Conservation (phyloP, 495 filamentous ascomycete genomes). For the Penicillium chermesinum region DNA sequence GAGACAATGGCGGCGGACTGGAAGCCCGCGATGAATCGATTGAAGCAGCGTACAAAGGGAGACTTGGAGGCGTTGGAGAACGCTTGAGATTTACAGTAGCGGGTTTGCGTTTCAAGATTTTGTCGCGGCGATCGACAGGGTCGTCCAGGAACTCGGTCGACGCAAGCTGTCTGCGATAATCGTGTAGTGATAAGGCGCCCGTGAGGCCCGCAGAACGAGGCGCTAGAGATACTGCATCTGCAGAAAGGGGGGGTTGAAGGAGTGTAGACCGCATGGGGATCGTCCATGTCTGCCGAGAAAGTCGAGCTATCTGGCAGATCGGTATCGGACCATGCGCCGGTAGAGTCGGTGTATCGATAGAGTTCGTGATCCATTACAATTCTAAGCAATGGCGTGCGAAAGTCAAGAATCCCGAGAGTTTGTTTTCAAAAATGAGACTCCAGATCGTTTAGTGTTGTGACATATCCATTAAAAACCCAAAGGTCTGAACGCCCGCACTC, state of each 20-base stretch:
- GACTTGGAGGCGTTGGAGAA: constrained; percentile 13
- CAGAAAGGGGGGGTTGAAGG: constrained; percentile 14
- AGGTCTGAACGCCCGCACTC: constrained; percentile 11
- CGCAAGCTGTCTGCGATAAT: constrained; percentile 32
- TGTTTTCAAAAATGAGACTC: constrained; percentile 11
- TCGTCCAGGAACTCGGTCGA: constrained; percentile 12
- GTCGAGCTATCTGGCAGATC: constrained; percentile 21
- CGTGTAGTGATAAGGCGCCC: constrained; percentile 29
- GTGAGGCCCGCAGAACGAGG: constrained; percentile 22
- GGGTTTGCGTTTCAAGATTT: constrained; percentile 34
- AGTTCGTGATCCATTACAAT: constrained; percentile 9
- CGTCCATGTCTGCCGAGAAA: constrained; percentile 15
- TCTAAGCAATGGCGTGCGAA: neutral
- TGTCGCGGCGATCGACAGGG: constrained; percentile 23
- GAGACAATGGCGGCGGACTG: constrained; percentile 40
- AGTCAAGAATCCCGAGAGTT: neutral
- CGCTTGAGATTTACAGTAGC: constrained; percentile 33
- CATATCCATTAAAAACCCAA: constrained; percentile 10
- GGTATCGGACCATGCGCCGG: constrained; percentile 7
- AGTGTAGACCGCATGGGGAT: constrained; percentile 17
- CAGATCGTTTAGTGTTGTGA: constrained; percentile 14
- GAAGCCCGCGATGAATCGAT: constrained; percentile 30
- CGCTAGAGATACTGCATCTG: constrained; percentile 17
- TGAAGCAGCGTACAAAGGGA: constrained; percentile 23
- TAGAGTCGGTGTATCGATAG: constrained; percentile 9